Base-by-base conservation (phyloP, 768 basidiomycete genomes). In the Cystoderma amianthinum region DNA sequence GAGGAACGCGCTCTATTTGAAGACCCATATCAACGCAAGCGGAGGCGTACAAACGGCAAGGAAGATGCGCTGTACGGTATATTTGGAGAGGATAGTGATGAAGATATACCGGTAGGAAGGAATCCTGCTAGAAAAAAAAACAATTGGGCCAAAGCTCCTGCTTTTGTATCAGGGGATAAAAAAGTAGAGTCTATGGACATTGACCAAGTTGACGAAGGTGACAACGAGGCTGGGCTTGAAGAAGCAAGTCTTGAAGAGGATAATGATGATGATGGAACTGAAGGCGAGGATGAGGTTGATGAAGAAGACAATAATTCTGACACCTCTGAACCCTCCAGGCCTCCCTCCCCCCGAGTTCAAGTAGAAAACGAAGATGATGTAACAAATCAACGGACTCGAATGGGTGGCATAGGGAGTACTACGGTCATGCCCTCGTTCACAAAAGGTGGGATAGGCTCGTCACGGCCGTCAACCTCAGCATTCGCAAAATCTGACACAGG, bases 61-160 rank as follows among this genome's bases (percentile, higher is more conserved):
- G 85, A 91, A 41, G 81, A 82, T 45, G 79, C 79, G 1, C 60
- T 79, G n/a, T 87, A 88, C 51, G 88, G 87, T 3, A 64, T 85
- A 0, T 89, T 86, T 60, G 84, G 65, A 2, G 77, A 80, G 3
- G 78, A 85, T 41, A 82, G 80, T 48, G 83, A 85, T 17, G 76
- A 81, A 16, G 85, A 83, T 38, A 68, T 61, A 18, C 52, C 52
- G 35, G 56, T 47, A 15, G 49, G 44, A 15, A 48, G 46, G 22
- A 50, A 52, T 16, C 51, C 47, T 32, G 61, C 48, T 39, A 49
- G 55, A 41, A 73, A 68, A 55, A 72, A 66, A 49, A 72, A 63
- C 13, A 76, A 86, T 58, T 87, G 85, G 78, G 72, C 84, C 18
- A 85, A 81, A 63, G 80, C 82, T 2, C 87, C 87, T 10, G 73